Evolutionary conservation across 768 basidiomycete species (phyloP), one percentile per base, ranked within the genome.

Genomic region (Coprinopsis marcescibilis): DNA sequence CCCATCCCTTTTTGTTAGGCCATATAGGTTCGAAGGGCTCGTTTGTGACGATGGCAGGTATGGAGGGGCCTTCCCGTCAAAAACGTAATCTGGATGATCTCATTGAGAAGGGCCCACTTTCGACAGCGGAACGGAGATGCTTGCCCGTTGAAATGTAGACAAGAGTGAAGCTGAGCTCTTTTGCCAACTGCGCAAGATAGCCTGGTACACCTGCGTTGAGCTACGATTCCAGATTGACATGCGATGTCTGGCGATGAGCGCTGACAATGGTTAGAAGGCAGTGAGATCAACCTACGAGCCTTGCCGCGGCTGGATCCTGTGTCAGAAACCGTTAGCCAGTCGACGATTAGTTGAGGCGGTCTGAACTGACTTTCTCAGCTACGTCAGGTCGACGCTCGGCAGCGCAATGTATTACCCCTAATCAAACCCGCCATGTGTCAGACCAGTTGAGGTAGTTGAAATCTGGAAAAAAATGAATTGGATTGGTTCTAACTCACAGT

Each of bases 371-470:
- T 69, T 85, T 86, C 63, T 95, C 90, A 46, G 91, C 93, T 11
- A 90, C 87, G 59, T 97, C 93, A 3, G 94, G 92, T 35, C 93
- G 71, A 51, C 95, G 69, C 66, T 98, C 94, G 2, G 95, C 95
- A 12, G 95, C 95, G 57, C 93, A 96, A 59, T 98, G 95, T 13
- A 98, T 81, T 30, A 97, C 80, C 81, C 85, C 84, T 86, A 58
- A 14, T 32, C 6, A 41, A 19, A 36, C 34, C 46, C 24, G 17
- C 8, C 35, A 15, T 46, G 20, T 11, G 10, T 15, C 17, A 27
- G 36, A 30, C 33, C 21, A 24, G 21, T 23, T 13, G 4, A 21
- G 4, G 4, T n/a, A n/a, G n/a, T n/a, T n/a, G n/a, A n/a, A n/a
- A n/a, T n/a, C n/a, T n/a, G n/a, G n/a, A n/a, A n/a, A n/a, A n/a